Base-by-base conservation (phyloP, 306 rosid genomes). In the Bauhinia variegata region DNA sequence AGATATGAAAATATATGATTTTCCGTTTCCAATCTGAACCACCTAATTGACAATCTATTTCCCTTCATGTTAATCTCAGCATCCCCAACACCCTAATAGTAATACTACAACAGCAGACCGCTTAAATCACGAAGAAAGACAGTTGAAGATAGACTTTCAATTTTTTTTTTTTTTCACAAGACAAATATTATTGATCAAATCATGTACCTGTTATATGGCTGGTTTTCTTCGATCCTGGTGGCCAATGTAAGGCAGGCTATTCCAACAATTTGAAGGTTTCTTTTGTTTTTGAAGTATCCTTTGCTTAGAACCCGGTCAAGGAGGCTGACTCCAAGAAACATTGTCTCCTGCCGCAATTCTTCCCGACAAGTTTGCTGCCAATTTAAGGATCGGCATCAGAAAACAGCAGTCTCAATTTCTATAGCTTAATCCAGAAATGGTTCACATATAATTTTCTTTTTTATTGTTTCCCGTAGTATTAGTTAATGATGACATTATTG, bases 221-320 rank as follows among this genome's bases (percentile, higher is more conserved):
- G 98, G 63, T 89, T 93, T 80, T 93, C 98, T 86, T 93, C 98
- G 7, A 93, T 81, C 76, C 98, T 86, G 56, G 83, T 76, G 60
- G 98, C 97, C 79, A 93, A 71, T 11, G 95, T 82, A 31, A 93
- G 82, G 71, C 96, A 86, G 42, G 98, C 95, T 65, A 93, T 78
- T 68, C 96, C 98, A 62, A 78, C 88, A 61, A 83, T 83, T 70
- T 89, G 91, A 81, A 93, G 88, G 68, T 16, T 68, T 56, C 72
- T 70, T 73, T 63, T 77, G 68, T 61, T 64, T 71, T 79, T 76
- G 83, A 93, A 89, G 84, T 78, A 86, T 73, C 98, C 98, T 82
- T 81, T 84, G 85, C 82, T 74, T 70, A 93, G 74, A 70, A 93
- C 84, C 72, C 90, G 87, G 72, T 93, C 97, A 28, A 93, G 79